Base-by-base conservation (phyloP, 2,329 filamentous ascomycete genomes). In the Colletotrichum abscissum region DNA sequence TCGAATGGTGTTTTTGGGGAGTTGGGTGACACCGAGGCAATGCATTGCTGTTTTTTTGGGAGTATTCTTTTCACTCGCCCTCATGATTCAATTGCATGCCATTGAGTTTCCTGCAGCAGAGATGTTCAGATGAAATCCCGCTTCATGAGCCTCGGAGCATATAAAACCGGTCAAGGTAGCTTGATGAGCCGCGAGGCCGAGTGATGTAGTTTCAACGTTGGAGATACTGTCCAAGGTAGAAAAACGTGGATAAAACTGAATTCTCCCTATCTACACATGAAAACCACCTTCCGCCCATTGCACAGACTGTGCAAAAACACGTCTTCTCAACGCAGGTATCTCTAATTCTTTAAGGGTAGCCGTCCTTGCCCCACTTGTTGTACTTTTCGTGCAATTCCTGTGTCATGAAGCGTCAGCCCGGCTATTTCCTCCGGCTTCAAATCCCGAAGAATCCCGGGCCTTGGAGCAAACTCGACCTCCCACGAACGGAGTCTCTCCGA, bases 341-440 rank as follows among this genome's bases (percentile, higher is more conserved):
- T 64, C 60, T 62, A 63, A 28, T 52, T 56, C 64, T 81, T 82
- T 87, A 94, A 78, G 84, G 84, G 86, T 93, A 98, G 78, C 95
- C 95, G 78, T 98, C 97, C 92, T 98, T 98, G 85, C 97, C 97
- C 92, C 94, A 98, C 90, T 99, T 99, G 94, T 99, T 99, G 92
- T 93, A 98, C 88, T 93, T 93, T 79, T 99, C 97, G 87, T 99
- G 97, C 76, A 98, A 91, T 80, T 93, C 90, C 94, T 97, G 79
- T 71, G 62, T 42, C 33, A 28, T n/a, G 11, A 54, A 54, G 38
- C 19, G 69, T 76, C 16, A 78, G 73, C 73, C 49, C 56, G 54
- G 7, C 16, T 24, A 28, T 35, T 11, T 46, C n/a, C 57, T 49
- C 7, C 12, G 46, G 35, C 59, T 46, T 38, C 35, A 52, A 52